These are phyloP conservation scores for Smittium mucronatum DNA, from an alignment of 371 early-diverging fungal genomes.

Conservation along the genomic window DNA sequence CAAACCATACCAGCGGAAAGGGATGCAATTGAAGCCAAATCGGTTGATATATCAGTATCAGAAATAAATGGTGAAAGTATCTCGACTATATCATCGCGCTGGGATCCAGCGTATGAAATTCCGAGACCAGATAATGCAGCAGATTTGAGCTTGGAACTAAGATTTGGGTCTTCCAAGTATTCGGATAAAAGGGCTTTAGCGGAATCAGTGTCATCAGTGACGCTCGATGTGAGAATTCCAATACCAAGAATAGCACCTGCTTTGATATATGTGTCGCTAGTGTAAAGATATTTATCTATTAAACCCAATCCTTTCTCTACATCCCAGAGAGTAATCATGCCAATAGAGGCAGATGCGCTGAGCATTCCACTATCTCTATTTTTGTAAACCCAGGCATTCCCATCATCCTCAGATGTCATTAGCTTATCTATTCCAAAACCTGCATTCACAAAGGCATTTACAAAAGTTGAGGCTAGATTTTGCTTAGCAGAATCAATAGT, in stretches of 20 bases:
- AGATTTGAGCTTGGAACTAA: constrained; percentile 26
- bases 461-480: constrained; percentile 91
- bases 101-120: constrained; percentile 87
- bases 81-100: constrained; percentile 70
- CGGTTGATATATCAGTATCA: constrained; percentile 76
- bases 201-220: constrained; percentile 83
- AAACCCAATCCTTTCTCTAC: constrained; percentile 76
- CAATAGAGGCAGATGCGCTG: constrained; percentile 88
- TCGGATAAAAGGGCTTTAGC: constrained; percentile 85
- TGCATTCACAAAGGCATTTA: constrained; percentile 95
- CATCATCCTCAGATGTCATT: constrained; percentile 63
- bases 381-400: constrained; percentile 80
- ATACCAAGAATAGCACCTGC: constrained; percentile 93
- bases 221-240: constrained; percentile 80
- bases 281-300: constrained; percentile 88
- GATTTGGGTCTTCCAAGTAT: constrained; percentile 47
- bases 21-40: constrained; percentile 78
- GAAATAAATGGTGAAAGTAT: constrained; percentile 69
- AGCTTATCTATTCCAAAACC: constrained; percentile 92
- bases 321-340: constrained; percentile 86
- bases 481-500: constrained; percentile 83
- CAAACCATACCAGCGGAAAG: constrained; percentile 81
- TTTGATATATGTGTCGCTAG: constrained; percentile 76
- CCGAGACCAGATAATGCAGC: constrained; percentile 56
- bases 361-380: constrained; percentile 94